Evolutionary conservation across 2,329 filamentous ascomycete species (phyloP).

Genomic region (Helicocarpus griseus): DNA sequence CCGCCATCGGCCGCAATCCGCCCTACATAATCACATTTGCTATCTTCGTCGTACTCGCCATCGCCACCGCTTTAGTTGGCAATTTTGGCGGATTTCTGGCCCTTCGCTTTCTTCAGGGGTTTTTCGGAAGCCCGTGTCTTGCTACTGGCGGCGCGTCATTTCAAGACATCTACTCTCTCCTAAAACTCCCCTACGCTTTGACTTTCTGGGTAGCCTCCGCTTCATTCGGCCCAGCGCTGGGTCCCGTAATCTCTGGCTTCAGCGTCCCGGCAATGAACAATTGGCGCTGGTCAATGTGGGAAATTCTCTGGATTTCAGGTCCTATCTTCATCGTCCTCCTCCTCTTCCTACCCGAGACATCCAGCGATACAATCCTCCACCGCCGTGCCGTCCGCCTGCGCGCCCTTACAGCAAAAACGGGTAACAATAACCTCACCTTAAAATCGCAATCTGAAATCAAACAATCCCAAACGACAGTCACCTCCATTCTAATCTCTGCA

Average conservation of each 20-base stretch:
- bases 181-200: conserved; percentile 44
- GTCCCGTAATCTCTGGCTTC: conserved; percentile 53
- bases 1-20: conserved; percentile 39
- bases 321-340: conserved; percentile 54
- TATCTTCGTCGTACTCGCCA: conserved; percentile 42
- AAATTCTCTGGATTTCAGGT: conserved; percentile 52
- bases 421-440: conserved; percentile 45
- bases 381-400: conserved; percentile 53
- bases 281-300: conserved; percentile 59
- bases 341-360: conserved; percentile 56
- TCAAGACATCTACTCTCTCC: conserved; percentile 33
- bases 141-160: conserved; percentile 39
- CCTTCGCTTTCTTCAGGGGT: conserved; percentile 44
- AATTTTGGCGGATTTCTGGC: conserved; percentile 46
- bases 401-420: conserved; percentile 50
- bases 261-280: conserved; percentile 44
- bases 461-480: conserved; percentile 43
- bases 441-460: conserved; percentile 56
- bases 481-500: conserved; percentile 42
- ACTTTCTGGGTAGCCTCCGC: conserved; percentile 47
- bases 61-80: conserved; percentile 37
- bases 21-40: conserved; percentile 41
- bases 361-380: conserved; percentile 48
- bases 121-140: conserved; percentile 38
- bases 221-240: conserved; percentile 45